Base-by-base conservation (phyloP, 257 asterid species). In the Scutellaria baicalensis region DNA sequence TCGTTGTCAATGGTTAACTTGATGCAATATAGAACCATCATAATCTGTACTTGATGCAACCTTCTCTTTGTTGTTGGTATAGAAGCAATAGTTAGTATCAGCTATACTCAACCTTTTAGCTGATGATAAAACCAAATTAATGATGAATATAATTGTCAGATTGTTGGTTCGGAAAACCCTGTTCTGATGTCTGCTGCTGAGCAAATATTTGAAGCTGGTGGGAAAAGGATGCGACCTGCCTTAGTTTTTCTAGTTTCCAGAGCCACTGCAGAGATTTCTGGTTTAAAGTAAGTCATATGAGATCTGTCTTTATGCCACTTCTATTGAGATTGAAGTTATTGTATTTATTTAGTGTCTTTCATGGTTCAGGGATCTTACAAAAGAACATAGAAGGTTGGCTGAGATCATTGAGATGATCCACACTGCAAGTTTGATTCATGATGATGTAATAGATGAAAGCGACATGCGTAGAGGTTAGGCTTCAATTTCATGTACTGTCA, bases 361-460 rank as follows among this genome's bases (percentile, higher is more conserved):
- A 23, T 70, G 74, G 35, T 77, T 67, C 80, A 91, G 99, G 83
- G 99, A 94, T 66, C 90, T 94, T 54, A 86, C 95, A 3, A 86
- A 74, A 72, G 90, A 94, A 68, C 99, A 94, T 64, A 85, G 96
- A 77, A 82, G 97, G 76, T 80, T 91, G 77, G 99, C 97, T 13
- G 99, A 94, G 81, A 94, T 91, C 73, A 94, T 94, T 68, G 99
- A 94, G 79, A 91, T 94, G 97, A 91, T 94, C 72, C 99, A 94
- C 80, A 94, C 99, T 6, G 99, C 99, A 63, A 91, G 97, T 75
- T 81, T 94, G 85, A 88, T 94, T 80, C 99, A 94, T 33, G 99
- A 94, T 75, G 99, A 94, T 68, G 92, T 94, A 10, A 72, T 94
- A 42, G 99, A 94, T 77, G 99, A 94, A 78, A 94, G 99, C 71